Percentiles rank a stretch among this genome's conserved stretches.
These are phyloP conservation scores for Monosporascus sp. DNA, from an alignment of 2,329 filamentous ascomycete species.

Conservation along the genomic window DNA sequence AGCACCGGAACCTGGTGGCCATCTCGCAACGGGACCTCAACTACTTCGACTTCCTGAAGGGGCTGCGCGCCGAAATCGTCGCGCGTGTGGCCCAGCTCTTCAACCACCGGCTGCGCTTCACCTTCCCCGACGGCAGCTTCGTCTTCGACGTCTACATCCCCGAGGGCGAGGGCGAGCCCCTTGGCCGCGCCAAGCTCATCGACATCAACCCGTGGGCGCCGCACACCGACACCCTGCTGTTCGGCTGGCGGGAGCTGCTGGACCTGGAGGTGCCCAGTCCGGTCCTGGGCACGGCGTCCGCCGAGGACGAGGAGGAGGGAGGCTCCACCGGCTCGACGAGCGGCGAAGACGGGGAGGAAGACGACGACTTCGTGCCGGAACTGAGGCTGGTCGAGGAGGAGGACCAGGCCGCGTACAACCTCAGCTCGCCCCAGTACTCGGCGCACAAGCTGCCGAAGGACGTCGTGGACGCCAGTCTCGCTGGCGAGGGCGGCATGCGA, in stretches of 20 bases:
- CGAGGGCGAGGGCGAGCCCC: slow-evolving; percentile 49
- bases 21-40: slow-evolving; percentile 88
- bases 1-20: slow-evolving; percentile 71
- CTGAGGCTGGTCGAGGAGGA: slow-evolving; percentile 76
- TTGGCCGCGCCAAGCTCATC: slow-evolving; percentile 76
- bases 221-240: slow-evolving; percentile 82
- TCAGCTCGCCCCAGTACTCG: slow-evolving; percentile 81
- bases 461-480: slow-evolving; percentile 68
- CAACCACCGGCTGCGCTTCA: slow-evolving; percentile 62
- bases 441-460: slow-evolving; percentile 94
- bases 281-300: slow-evolving; percentile 45
- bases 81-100: slow-evolving; percentile 74
- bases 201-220: slow-evolving; percentile 95
- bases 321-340: slow-evolving; percentile 26
- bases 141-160: slow-evolving; percentile 92
- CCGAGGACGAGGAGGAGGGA: slow-evolving; percentile 32
- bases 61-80: slow-evolving; percentile 59
- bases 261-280: slow-evolving; percentile 59
- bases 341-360: slow-evolving; percentile 34
- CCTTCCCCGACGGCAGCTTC: slow-evolving; percentile 80
- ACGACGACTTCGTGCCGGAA: slow-evolving; percentile 63
- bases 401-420: slow-evolving; percentile 84
- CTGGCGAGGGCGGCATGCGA: slow-evolving; percentile 68
- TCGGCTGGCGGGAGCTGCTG: slow-evolving; percentile 84
- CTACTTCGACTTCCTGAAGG: slow-evolving; percentile 74